phyloP scores from a whole-genome alignment of 164 flowering plant species.

The Vitis amurensis region DNA sequence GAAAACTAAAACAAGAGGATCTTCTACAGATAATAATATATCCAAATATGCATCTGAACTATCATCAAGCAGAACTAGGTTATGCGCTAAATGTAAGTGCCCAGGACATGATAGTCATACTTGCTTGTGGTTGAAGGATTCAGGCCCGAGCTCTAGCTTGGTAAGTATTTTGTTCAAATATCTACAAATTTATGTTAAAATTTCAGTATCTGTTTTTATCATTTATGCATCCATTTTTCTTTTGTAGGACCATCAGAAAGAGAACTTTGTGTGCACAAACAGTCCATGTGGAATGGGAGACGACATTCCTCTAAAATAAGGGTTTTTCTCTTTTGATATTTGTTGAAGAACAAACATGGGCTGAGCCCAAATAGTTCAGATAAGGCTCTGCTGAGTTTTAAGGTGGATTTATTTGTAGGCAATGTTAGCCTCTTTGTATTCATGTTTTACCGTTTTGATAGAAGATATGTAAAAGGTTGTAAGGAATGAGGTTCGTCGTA shows the following conservation, averaged over 20 bases:
- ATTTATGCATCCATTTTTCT: not conserved
- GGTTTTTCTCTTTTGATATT: not conserved
- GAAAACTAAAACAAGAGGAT: constrained; percentile 12
- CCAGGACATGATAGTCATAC: constrained; percentile 27
- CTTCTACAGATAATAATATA: constrained; percentile 7
- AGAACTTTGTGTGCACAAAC: constrained; percentile 3
- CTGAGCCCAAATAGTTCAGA: too few relatives aligned
- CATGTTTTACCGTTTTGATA: too few relatives aligned
- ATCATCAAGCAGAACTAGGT: constrained; percentile 16
- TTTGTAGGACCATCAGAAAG: constrained; percentile 16
- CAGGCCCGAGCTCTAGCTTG: constrained; percentile 6
- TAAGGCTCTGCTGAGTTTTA: too few relatives aligned
- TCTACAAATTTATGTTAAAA: not conserved
- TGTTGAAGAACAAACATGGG: not conserved
- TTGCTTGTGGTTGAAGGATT: constrained; percentile 34
- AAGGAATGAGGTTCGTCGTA: too few relatives aligned
- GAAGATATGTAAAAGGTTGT: too few relatives aligned
- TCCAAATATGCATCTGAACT: constrained; percentile 18
- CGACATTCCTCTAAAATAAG: not conserved
- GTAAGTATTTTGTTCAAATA: constrained; percentile 10
- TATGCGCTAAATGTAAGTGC: constrained; percentile 26
- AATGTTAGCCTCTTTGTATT: too few relatives aligned
- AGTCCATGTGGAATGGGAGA: not conserved
- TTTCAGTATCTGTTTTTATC: not conserved
- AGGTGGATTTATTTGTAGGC: too few relatives aligned